phyloP scores from a whole-genome alignment of 768 basidiomycete species.

The Lanmaoa rubissima region DNA sequence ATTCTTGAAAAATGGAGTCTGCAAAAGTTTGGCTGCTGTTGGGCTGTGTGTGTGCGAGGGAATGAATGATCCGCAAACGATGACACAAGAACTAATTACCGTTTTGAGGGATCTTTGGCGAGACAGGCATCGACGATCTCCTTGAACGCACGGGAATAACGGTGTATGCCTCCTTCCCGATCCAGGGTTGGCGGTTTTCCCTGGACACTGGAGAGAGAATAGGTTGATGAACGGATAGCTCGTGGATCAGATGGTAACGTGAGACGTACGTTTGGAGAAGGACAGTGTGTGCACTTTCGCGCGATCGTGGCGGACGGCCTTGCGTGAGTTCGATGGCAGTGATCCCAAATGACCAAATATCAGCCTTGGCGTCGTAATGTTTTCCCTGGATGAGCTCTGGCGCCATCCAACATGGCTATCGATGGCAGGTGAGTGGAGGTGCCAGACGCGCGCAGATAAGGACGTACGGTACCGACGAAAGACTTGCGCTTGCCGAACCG shows the following conservation, averaged over 20 bases:
- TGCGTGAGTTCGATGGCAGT: slow-evolving; percentile 89
- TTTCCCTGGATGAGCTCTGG: slow-evolving; percentile 87
- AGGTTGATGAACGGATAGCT: background rate
- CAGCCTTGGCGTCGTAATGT: slow-evolving; percentile 82
- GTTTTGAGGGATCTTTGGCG: slow-evolving; percentile 75
- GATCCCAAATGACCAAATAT: slow-evolving; percentile 97
- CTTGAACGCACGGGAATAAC: slow-evolving; percentile 79
- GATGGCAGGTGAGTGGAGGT: slow-evolving; percentile 1
- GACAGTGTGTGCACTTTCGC: slow-evolving; percentile 70
- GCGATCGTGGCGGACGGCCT: slow-evolving; percentile 82
- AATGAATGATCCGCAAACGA: background rate
- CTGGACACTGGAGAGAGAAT: slow-evolving; percentile 50
- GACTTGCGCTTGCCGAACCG: slow-evolving; percentile 78
- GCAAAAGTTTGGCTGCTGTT: slow-evolving; percentile 72
- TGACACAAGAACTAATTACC: slow-evolving; percentile 41
- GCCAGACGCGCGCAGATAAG: background rate
- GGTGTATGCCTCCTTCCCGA: slow-evolving; percentile 64
- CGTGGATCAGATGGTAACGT: background rate
- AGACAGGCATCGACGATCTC: slow-evolving; percentile 84
- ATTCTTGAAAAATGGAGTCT: slow-evolving; percentile 73
- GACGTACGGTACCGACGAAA: slow-evolving; percentile 84
- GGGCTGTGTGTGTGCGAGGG: slow-evolving; percentile 50
- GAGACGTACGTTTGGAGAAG: slow-evolving; percentile 67
- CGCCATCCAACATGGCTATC: slow-evolving; percentile 93
- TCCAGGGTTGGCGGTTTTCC: slow-evolving; percentile 78